Base-by-base conservation (phyloP, 2,329 filamentous ascomycete species). In the Alternaria viburni region DNA sequence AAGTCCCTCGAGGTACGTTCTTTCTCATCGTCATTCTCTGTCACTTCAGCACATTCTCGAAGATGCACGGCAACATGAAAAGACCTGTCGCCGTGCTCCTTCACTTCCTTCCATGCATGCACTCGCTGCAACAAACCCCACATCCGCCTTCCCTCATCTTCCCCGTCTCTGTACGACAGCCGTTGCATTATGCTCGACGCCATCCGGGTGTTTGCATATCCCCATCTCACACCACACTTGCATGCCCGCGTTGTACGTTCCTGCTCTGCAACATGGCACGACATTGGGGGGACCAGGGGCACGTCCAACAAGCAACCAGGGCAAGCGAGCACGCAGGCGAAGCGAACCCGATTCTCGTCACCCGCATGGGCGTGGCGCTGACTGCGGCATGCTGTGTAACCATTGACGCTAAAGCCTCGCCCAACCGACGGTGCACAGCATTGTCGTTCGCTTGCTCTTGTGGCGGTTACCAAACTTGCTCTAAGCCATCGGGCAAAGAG, bases 1-100 rank as follows among this genome's bases (percentile, higher is more conserved):
- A 97, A 79, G 94, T 99, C 65, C 96, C 96, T 23, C 88, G 95
- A 88, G 95, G 95, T 97, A 81, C 85, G 91, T 83, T 66, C 5
- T 26, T 58, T n/a, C 43, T 28, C 58, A 63, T 15, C 43, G 6
- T 46, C 67, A 54, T 28, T 21, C 44, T 49, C 26, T 26, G 26
- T 46, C 36, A 41, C 36, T 41, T 41, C 23, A 50, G 19, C 17
- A 11, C 44, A 23, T 10, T 23, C 12, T 25, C 19, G 6, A 15
- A 23, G 11, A 46, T 10, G 10, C 19, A 46, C 11, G 44, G 44
- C 44, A 23, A 13, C 19, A 15, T 21, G 44, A 19, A 15, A 30
- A 50, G n/a, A 26, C 21, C n/a, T 28, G 15, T n/a, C 30, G 23
- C 32, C 23, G n/a, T 15, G 32, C 10, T 50, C 25, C n/a, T 43